Conservation (phyloP, 495 filamentous ascomycete genomes). For the Baudoinia panamericana region DNA sequence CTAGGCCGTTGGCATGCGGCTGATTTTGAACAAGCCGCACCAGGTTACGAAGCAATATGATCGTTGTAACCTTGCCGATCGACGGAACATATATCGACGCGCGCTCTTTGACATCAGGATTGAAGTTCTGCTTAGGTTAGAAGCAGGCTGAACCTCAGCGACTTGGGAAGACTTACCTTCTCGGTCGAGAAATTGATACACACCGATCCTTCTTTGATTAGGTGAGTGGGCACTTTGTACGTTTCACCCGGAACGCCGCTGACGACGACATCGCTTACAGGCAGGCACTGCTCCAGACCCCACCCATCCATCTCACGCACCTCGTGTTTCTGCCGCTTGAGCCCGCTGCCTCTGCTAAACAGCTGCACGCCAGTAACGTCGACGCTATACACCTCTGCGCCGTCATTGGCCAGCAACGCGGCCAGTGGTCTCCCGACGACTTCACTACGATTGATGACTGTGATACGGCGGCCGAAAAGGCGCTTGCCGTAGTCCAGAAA, state of each 20-base stretch:
- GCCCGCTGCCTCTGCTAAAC: slow-evolving; percentile 75
- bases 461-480: slow-evolving; percentile 79
- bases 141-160: background rate
- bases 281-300: slow-evolving; percentile 64
- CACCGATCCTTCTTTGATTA: slow-evolving; percentile 76
- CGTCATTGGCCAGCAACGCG: slow-evolving; percentile 92
- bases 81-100: slow-evolving; percentile 95
- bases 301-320: slow-evolving; percentile 65
- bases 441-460: slow-evolving; percentile 87
- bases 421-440: slow-evolving; percentile 89
- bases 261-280: slow-evolving; percentile 85
- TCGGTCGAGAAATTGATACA: slow-evolving; percentile 97
- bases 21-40: slow-evolving; percentile 31
- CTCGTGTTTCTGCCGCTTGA: slow-evolving; percentile 69
- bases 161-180: slow-evolving; percentile 56
- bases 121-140: slow-evolving; percentile 56
- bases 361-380: slow-evolving; percentile 86
- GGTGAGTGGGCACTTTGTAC: slow-evolving; percentile 74
- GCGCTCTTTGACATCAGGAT: slow-evolving; percentile 72
- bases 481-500: slow-evolving; percentile 88
- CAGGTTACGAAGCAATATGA: slow-evolving; percentile 76
- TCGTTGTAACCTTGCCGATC: slow-evolving; percentile 94
- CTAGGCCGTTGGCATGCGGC: background rate
- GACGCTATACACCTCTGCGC: slow-evolving; percentile 85
- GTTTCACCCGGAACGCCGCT: slow-evolving; percentile 75